phyloP scores from a whole-genome alignment of 2,329 filamentous ascomycete species.

The Paecilomyces niveus region DNA sequence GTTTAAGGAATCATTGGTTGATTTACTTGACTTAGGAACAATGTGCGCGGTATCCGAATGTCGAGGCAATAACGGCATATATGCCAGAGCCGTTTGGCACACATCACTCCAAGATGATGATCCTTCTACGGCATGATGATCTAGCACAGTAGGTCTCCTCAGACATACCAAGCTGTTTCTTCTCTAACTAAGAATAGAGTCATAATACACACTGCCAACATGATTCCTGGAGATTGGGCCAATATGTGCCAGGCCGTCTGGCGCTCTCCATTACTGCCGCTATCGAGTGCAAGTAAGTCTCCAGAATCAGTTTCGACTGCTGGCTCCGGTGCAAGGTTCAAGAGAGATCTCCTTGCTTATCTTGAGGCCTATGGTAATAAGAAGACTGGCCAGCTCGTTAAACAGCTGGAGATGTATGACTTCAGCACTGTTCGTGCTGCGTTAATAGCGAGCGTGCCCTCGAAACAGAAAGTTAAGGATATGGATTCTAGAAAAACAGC shows the following conservation, averaged over 20 bases:
- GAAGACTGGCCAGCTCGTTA: slow-evolving; percentile 48
- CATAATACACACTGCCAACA: slow-evolving; percentile 82
- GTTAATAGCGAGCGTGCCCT: slow-evolving; percentile 72
- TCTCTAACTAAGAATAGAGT: slow-evolving; percentile 36
- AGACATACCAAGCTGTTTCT: not conserved
- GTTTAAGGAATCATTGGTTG: not conserved
- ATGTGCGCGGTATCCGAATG: slow-evolving; percentile 57
- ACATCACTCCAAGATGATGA: slow-evolving; percentile 80
- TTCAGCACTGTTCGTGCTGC: slow-evolving; percentile 63
- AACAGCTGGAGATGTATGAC: slow-evolving; percentile 56
- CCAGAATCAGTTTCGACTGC: slow-evolving; percentile 19
- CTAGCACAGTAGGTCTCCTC: slow-evolving; percentile 51
- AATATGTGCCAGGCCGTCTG: slow-evolving; percentile 84
- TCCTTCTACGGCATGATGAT: slow-evolving; percentile 72
- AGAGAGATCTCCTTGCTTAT: slow-evolving; percentile 67
- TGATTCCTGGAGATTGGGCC: slow-evolving; percentile 80
- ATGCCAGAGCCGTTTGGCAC: slow-evolving; percentile 83
- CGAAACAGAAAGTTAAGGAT: slow-evolving; percentile 48
- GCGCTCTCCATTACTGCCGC: slow-evolving; percentile 64
- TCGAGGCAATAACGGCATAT: slow-evolving; percentile 64
- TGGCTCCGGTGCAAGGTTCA: slow-evolving; percentile 66
- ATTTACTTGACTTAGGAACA: slow-evolving; percentile 44
- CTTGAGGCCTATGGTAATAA: slow-evolving; percentile 60
- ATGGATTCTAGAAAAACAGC: slow-evolving; percentile 42
- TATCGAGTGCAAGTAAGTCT: slow-evolving; percentile 16